A percentile compares a stretch with the other conserved stretches of the same genome.
phyloP scores from a whole-genome alignment of 2,329 filamentous ascomycete genomes.

The Neonectria ditissima region DNA sequence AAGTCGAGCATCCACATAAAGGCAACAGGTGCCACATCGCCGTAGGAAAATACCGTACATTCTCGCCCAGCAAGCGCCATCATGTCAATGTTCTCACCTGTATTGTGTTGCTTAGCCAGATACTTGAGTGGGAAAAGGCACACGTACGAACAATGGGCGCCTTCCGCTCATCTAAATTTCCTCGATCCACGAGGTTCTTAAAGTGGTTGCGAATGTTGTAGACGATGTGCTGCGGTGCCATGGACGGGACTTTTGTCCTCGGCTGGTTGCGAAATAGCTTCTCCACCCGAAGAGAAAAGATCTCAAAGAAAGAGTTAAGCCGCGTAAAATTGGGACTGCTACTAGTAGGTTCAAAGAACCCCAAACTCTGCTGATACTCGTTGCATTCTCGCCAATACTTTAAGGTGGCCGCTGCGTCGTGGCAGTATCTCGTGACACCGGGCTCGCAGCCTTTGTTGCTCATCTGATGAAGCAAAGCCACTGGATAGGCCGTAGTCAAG shows the following conservation, averaged over 20 bases:
- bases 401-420: constrained; percentile 31
- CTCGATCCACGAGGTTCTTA: constrained; percentile 41
- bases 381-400: constrained; percentile 32
- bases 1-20: constrained; percentile 35
- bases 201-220: constrained; percentile 44
- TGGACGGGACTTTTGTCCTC: constrained; percentile 24
- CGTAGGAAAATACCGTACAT: constrained; percentile 29
- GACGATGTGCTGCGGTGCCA: constrained; percentile 41
- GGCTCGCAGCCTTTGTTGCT: constrained; percentile 43
- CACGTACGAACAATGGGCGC: constrained; percentile 42
- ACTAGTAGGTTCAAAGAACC: not conserved
- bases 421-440: constrained; percentile 40
- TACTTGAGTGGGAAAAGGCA: too few relatives aligned
- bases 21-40: constrained; percentile 33
- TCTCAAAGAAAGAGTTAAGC: constrained; percentile 44
- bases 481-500: constrained; percentile 43
- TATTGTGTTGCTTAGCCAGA: constrained; percentile 10
- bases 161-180: constrained; percentile 31
- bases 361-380: not conserved
- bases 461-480: constrained; percentile 42
- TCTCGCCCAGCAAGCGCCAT: constrained; percentile 37
- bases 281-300: constrained; percentile 43
- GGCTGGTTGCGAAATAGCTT: constrained; percentile 34
- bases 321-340: not conserved
- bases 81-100: constrained; percentile 44